These are phyloP conservation scores for Chlorencoelia australis DNA, from an alignment of 2,329 filamentous ascomycete genomes.

Conservation along the genomic window DNA sequence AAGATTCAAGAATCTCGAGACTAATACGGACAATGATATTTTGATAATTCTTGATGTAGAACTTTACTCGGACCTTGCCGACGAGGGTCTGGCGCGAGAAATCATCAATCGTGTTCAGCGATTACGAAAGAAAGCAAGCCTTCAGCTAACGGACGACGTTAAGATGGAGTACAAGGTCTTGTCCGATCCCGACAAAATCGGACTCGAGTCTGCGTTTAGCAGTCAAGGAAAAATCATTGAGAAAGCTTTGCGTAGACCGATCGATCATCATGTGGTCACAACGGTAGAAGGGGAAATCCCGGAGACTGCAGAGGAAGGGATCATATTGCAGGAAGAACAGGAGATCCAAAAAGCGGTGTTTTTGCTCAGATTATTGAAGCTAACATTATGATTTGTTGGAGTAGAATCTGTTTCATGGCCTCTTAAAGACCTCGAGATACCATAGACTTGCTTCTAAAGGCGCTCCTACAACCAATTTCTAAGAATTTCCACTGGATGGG, in stretches of 20 bases:
- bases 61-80: conserved; percentile 72
- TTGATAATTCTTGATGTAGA: conserved; percentile 82
- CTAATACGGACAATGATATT: conserved; percentile 81
- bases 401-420: too few relatives aligned
- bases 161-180: conserved; percentile 87
- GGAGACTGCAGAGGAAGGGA: conserved; percentile 38
- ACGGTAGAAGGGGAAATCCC: conserved; percentile 45
- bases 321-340: conserved; percentile 76
- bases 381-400: conserved; percentile 45
- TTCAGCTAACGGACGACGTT: conserved; percentile 87
- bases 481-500: too few relatives aligned
- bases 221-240: conserved; percentile 59
- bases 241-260: conserved; percentile 65
- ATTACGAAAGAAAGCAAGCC: conserved; percentile 83
- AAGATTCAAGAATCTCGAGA: conserved; percentile 77
- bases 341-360: conserved; percentile 78
- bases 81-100: conserved; percentile 83
- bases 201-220: conserved; percentile 59
- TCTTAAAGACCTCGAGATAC: too few relatives aligned
- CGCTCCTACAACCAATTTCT: too few relatives aligned
- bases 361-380: conserved; percentile 62
- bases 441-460: not conserved
- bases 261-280: conserved; percentile 59
- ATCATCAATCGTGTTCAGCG: conserved; percentile 89
- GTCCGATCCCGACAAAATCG: conserved; percentile 67